Percentiles rank a stretch among this genome's conserved stretches.
Conservation (phyloP, 2,329 filamentous ascomycete genomes). For the Venturia carpophila region DNA sequence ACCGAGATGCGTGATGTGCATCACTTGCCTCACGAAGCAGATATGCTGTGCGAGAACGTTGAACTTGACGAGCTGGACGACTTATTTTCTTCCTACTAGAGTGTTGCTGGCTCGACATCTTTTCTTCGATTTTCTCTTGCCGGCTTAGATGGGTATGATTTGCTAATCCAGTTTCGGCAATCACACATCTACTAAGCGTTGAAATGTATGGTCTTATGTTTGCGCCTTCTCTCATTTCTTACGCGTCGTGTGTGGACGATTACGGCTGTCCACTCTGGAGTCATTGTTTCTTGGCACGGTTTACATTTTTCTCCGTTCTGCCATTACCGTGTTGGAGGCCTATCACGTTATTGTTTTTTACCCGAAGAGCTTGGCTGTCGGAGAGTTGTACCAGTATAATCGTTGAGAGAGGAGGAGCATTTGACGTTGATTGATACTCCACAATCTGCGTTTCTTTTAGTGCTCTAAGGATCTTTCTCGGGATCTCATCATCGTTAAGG, state of each 20-base stretch:
- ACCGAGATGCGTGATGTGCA: conserved; percentile 30
- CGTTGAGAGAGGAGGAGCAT: conserved; percentile 13
- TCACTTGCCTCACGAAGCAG: conserved; percentile 27
- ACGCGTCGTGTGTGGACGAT: background rate
- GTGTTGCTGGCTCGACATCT: background rate
- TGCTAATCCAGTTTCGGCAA: background rate
- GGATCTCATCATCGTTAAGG: background rate
- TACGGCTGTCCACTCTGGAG: background rate
- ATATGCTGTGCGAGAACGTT: conserved; percentile 62
- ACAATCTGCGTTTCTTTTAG: conserved; percentile 6
- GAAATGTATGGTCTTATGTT: conserved; percentile 5
- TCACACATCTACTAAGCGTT: background rate
- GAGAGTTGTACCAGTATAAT: conserved; percentile 7
- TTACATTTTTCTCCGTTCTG: background rate
- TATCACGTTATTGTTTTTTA: background rate
- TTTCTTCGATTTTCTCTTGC: background rate
- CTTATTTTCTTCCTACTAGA: conserved; percentile 66
- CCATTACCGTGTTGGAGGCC: background rate
- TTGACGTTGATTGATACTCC: conserved; percentile 12
- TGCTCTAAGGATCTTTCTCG: conserved; percentile 13
- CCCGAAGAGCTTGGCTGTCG: conserved; percentile 10
- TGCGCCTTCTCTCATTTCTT: background rate
- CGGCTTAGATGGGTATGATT: background rate
- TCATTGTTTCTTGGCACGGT: background rate
- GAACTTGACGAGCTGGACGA: conserved; percentile 90